phyloP scores from a whole-genome alignment of 1,284 basidiomycete species.

The Anthracocystis walkeri region DNA sequence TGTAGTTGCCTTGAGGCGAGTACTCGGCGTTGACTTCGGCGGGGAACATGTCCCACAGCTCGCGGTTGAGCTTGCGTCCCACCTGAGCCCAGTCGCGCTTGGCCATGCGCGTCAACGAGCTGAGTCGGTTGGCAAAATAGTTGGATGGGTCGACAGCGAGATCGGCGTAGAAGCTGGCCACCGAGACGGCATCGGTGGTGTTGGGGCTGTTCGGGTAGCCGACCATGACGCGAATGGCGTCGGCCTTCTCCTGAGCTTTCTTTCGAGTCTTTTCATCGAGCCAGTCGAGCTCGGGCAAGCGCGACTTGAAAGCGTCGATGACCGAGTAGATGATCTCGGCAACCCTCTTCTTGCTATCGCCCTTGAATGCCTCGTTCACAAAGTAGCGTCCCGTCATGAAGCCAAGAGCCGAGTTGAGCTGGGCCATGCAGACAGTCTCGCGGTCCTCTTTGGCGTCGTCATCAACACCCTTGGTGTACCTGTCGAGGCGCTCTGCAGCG shows the following conservation, averaged over 20 bases:
- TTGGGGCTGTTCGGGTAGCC: slow-evolving; percentile 89
- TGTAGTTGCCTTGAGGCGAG: slow-evolving; percentile 73
- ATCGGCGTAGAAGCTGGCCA: slow-evolving; percentile 80
- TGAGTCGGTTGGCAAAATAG: slow-evolving; percentile 87
- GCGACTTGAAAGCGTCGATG: slow-evolving; percentile 84
- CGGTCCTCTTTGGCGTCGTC: slow-evolving; percentile 86
- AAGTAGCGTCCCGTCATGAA: slow-evolving; percentile 76
- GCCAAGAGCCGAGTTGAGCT: slow-evolving; percentile 71
- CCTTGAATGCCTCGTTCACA: slow-evolving; percentile 86
- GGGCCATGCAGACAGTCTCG: slow-evolving; percentile 74
- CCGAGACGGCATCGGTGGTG: slow-evolving; percentile 79
- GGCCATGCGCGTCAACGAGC: slow-evolving; percentile 72
- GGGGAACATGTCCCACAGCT: slow-evolving; percentile 90
- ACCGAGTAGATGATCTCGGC: slow-evolving; percentile 89
- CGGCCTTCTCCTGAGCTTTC: slow-evolving; percentile 87
- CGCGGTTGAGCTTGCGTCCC: slow-evolving; percentile 78
- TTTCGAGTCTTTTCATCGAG: slow-evolving; percentile 87
- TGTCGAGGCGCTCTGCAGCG: slow-evolving; percentile 75
- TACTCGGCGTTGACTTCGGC: slow-evolving; percentile 72
- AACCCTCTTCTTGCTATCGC: slow-evolving; percentile 82
- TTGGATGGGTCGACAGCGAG: slow-evolving; percentile 77
- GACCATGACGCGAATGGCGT: slow-evolving; percentile 83
- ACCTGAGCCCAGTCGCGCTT: slow-evolving; percentile 79
- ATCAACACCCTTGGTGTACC: slow-evolving; percentile 82
- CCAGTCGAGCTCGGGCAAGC: slow-evolving; percentile 84